Evolutionary conservation across 202 grass and related monocot genomes (phyloP), one percentile per base, ranked within the genome.

Genomic region (Zizania palustris): DNA sequence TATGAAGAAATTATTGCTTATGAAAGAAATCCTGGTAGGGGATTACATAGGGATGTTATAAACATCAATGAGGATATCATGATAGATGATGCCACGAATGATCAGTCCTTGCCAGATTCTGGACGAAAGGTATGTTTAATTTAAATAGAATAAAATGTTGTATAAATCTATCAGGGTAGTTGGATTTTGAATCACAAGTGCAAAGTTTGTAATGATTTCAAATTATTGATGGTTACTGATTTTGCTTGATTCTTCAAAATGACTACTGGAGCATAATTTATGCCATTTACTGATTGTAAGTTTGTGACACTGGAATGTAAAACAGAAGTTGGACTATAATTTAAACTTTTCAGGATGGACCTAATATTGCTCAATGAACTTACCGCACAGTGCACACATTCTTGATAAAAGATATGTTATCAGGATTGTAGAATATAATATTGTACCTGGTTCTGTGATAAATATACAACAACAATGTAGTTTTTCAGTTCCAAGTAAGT

Each of bases 21-120:
- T 76, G 95, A 94, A 67, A 94, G 83, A 92, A 86, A 86, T 85
- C 45, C 80, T 76, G 63, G 48, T n/a, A 68, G 67, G 69, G 87
- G 67, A 74, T 79, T 73, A 45, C 95, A 90, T 72, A 88, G 91
- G 75, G 91, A 94, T 74, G 80, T 38, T 44, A 98, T 94, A 79
- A 98, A 98, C 65, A 98, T 98, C 65, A 98, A 98, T 19, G 91
- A 98, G 59, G 95, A 94, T 80, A 87, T 98, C 58, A 90, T 72
- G 2, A 73, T 92, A 53, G 82, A 90, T 86, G 94, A 97, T 74
- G 61, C 82, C 2, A 80, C 94, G 62, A 88, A 87, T 72, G 85
- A 92, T 80, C 85, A 85, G 35, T 83, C 84, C 66, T 84, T 90
- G 49, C 85, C 86, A 86, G 89, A 94, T 85, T 90, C 85, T 74